phyloP scores from a whole-genome alignment of 176 grass and related monocot genomes.

The Musa troglodytarum region DNA sequence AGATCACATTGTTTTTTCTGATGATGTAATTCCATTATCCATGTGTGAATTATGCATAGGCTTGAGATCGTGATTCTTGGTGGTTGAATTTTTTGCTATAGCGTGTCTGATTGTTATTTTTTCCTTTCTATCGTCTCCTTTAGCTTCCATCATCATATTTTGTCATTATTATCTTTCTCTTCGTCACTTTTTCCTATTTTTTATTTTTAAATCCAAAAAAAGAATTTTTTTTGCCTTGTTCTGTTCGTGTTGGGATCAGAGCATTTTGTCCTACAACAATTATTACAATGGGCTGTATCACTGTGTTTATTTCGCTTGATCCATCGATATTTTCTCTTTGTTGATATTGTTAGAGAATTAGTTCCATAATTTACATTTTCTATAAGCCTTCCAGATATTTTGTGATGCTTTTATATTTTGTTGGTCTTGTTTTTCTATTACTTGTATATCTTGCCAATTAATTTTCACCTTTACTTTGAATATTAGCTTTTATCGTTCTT shows the following conservation, averaged over 20 bases:
- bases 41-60: not conserved
- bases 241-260: no score
- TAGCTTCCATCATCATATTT: no score
- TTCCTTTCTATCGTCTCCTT: no score
- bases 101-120: no score
- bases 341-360: not conserved
- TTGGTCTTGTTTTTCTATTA: not conserved
- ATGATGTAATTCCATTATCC: not conserved
- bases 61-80: not conserved
- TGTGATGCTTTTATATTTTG: not conserved
- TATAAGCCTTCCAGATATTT: no score
- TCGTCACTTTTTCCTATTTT: no score
- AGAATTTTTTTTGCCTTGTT: no score
- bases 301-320: slow-evolving; percentile 9
- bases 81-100: not conserved
- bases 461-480: not conserved
- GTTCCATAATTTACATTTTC: not conserved
- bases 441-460: not conserved
- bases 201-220: no score
- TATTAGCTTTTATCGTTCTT: slow-evolving; percentile 13
- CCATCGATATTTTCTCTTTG: not conserved
- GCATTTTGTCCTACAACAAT: no score
- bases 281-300: no score
- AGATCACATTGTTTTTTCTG: not conserved
- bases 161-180: no score